Evolutionary conservation across 2,329 filamentous ascomycete species (phyloP), one percentile per base, ranked within the genome.

Genomic region (Ramularia endophylla): DNA sequence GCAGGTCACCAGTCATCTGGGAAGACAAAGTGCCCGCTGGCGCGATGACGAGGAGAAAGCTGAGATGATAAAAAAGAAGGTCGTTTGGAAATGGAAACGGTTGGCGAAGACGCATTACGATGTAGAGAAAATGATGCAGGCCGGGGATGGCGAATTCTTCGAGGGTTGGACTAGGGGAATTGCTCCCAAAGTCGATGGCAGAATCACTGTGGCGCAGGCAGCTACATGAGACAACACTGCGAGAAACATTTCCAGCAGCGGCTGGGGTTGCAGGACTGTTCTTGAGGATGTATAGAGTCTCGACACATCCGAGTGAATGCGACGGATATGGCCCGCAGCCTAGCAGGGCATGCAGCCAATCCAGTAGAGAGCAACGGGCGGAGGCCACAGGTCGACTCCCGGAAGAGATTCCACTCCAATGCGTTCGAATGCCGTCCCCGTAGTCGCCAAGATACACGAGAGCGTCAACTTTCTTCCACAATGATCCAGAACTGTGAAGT

Each of bases 81-180:
- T 81, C 9, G 78, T 81, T 53, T 66, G 70, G 15, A 83, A 82
- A 53, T 92, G 86, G 86, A 82, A 80, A 53, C 70, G 74, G 25
- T 64, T 78, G 46, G 78, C 82, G 0, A 17, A 15, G 15, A 29
- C 15, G 6, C 12, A 28, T 12, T 29, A 3, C 6, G 36, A 38
- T 29, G 15, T 18, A 4, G 36, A 38, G 8, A 3, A n/a, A 5
- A 17, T 28, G 12, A 38, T 38, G 36, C n/a, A 18, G n/a, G 36
- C n/a, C 4, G 36, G 36, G 4, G 25, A 28, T 29, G 36, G 36
- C 11, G 36, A 28, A 27, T 38, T 38, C 36, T 29, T 38, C 18
- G 4, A n/a, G 3, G 36, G 36, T 9, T 38, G 36, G 36, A 28
- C 36, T 20, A 29, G 18, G 36, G 36, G 36, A 15, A 18, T 38